These are phyloP conservation scores for Saksenaea oblongispora DNA, from an alignment of 371 early-diverging fungal genomes.

Conservation along the genomic window DNA sequence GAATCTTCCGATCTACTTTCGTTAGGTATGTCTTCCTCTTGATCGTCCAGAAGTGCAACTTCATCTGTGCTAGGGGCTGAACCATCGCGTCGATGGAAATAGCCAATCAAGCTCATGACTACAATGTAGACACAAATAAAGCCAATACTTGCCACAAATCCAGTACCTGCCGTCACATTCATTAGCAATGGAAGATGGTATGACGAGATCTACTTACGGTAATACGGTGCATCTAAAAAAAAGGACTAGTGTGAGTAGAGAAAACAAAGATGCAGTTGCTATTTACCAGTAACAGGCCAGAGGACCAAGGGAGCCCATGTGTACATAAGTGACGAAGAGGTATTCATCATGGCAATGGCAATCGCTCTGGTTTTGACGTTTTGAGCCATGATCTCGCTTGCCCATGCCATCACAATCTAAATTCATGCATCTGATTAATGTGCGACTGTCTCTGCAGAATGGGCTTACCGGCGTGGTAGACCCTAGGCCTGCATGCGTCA, in stretches of 20 bases:
- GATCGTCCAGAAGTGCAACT: constrained; percentile 9
- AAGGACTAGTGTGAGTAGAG: neutral
- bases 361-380: constrained; percentile 40
- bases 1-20: neutral
- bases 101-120: constrained; percentile 16
- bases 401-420: constrained; percentile 55
- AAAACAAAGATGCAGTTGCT: neutral
- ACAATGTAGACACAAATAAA: constrained; percentile 20
- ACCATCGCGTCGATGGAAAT: constrained; percentile 11
- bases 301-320: constrained; percentile 41
- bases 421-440: neutral
- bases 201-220: constrained; percentile 20
- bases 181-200: neutral
- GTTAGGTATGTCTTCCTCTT: neutral
- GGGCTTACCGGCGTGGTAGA: constrained; percentile 35
- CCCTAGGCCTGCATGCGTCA: constrained; percentile 40
- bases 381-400: constrained; percentile 44
- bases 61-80: neutral
- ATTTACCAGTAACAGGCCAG: constrained; percentile 52
- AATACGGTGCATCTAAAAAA: constrained; percentile 31
- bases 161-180: constrained; percentile 22
- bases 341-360: constrained; percentile 52
- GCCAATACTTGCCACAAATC: constrained; percentile 22
- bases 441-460: neutral
- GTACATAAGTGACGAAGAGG: constrained; percentile 38